These are phyloP conservation scores for Phoma sp. DNA, from an alignment of 2,329 filamentous ascomycete genomes.

Conservation along the genomic window DNA sequence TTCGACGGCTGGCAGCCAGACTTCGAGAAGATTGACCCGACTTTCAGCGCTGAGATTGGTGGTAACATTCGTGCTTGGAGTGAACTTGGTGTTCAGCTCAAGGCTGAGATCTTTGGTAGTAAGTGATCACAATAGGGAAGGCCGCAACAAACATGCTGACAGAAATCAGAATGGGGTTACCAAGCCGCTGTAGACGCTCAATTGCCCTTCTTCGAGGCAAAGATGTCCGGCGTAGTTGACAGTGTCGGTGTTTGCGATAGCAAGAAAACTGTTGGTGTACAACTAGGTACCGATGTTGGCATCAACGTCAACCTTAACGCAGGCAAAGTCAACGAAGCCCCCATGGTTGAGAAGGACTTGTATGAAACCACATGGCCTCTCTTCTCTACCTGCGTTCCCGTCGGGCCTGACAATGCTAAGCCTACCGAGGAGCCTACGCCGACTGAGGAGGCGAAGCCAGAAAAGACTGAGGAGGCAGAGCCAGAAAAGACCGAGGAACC, in stretches of 20 bases:
- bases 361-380: conserved; percentile 29
- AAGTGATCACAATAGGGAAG: not conserved
- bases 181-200: conserved; percentile 29
- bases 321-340: conserved; percentile 24
- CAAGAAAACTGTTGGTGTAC: conserved; percentile 24
- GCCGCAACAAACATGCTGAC: not conserved
- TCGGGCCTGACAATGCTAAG: conserved; percentile 25
- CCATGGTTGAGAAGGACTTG: conserved; percentile 23
- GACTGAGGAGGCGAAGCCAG: conserved; percentile 10
- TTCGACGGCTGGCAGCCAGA: conserved; percentile 27
- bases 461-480: conserved; percentile 8
- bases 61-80: conserved; percentile 26
- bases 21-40: conserved; percentile 26
- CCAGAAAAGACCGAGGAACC: conserved; percentile 11
- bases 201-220: conserved; percentile 28
- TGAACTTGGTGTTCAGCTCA: conserved; percentile 27
- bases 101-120: conserved; percentile 29
- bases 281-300: conserved; percentile 24
- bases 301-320: conserved; percentile 33
- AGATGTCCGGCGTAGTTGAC: conserved; percentile 19
- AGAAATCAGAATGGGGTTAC: conserved; percentile 24
- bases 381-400: conserved; percentile 25
- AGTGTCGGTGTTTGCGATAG: conserved; percentile 24
- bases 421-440: conserved; percentile 17
- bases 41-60: conserved; percentile 25